Evolutionary conservation across 306 rosid genomes (phyloP), one percentile per base, ranked within the genome.

Genomic region (Elaeagnus macrophylla): DNA sequence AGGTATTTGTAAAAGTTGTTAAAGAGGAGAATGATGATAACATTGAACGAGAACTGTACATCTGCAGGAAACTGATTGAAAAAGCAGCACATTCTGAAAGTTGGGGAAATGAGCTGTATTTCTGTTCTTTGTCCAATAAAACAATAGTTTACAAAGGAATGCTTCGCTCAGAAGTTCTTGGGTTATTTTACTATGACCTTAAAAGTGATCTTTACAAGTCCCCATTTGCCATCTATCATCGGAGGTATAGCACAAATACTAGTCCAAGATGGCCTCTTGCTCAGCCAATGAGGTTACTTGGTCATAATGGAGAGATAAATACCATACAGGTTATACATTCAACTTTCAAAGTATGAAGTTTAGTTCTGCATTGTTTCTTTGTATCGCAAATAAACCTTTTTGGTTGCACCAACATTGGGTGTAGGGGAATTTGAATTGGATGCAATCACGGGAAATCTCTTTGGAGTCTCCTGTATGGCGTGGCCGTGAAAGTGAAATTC

Each of bases 191-290:
- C 62, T 70, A 71, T 76, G 97, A 91, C 76, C 94, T 91, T 79
- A 89, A 82, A 70, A 86, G 78, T 78, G 85, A 86, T 66, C 82
- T 86, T 51, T 91, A 84, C 64, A 73, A 78, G 58, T 83, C 97
- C 41, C 76, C 97, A 47, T 91, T 91, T 75, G 96, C 97, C 53
- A 91, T 91, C 68, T 91, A 91, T 78, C 97, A 91, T 80, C 84
- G 97, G 62, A 82, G 97, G 79, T 91, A 80, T 71, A 91, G 97
- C 80, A 91, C 97, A 35, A 91, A 91, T 77, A 91, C 97, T 72
- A 86, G 83, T 78, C 97, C 97, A 44, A 80, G 95, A 67, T 91
- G 97, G 97, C 97, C 97, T 70, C 97, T 91, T 70, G 97, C 97
- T 19, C 97, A 91, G 72, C 97, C 97, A 67, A 91, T 91, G 97